Conservation (phyloP, 345 rosid genomes). For the Acer yangbiense region DNA sequence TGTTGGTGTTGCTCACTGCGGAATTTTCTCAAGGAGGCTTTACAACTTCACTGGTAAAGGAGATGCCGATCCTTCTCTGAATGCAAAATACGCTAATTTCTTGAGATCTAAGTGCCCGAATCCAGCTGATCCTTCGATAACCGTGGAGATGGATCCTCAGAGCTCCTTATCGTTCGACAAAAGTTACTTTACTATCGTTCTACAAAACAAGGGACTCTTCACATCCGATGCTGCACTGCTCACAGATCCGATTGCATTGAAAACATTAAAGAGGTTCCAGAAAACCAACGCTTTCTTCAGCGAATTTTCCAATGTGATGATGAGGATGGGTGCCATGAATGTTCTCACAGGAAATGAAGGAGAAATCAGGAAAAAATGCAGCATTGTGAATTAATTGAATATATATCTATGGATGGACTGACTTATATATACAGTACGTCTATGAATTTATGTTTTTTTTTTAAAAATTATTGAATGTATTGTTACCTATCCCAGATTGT, state of each 20-base stretch:
- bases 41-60: slow-evolving; percentile 62
- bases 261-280: slow-evolving; percentile 20
- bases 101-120: slow-evolving; percentile 46
- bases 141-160: slow-evolving; percentile 54
- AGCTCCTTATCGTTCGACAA: slow-evolving; percentile 45
- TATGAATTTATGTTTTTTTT: background rate
- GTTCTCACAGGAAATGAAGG: slow-evolving; percentile 44
- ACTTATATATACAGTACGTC: no score
- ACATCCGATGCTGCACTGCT: slow-evolving; percentile 60
- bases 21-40: slow-evolving; percentile 42
- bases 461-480: background rate
- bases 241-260: slow-evolving; percentile 33
- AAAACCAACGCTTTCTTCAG: slow-evolving; percentile 32
- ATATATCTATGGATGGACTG: background rate
- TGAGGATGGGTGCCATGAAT: slow-evolving; percentile 49
- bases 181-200: slow-evolving; percentile 42
- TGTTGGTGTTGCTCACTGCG: slow-evolving; percentile 55
- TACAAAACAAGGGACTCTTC: slow-evolving; percentile 44
- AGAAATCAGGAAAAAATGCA: slow-evolving; percentile 57
- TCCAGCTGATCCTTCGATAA: slow-evolving; percentile 26
- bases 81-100: slow-evolving; percentile 29
- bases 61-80: slow-evolving; percentile 37
- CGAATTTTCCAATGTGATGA: slow-evolving; percentile 52
- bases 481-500: background rate
- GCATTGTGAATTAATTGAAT: slow-evolving; percentile 28